A percentile compares a stretch with the other conserved stretches of the same genome.
Evolutionary conservation across 2,329 filamentous ascomycete species (phyloP).

Genomic region (Colletotrichum sp.): DNA sequence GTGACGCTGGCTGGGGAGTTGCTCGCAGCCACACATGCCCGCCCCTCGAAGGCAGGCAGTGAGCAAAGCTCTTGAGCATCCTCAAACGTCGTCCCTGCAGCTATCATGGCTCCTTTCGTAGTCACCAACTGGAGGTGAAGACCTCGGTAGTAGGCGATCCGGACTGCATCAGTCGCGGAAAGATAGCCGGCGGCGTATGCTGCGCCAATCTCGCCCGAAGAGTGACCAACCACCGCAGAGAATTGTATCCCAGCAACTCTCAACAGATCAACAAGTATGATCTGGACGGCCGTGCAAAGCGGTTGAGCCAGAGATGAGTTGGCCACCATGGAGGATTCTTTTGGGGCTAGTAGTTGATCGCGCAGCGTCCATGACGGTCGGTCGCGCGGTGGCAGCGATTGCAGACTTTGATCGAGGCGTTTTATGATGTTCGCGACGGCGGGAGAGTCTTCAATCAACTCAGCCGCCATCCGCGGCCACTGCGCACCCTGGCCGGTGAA

Average conservation of each 20-base stretch:
- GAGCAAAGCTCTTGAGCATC: slow-evolving; percentile 14
- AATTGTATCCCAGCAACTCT: slow-evolving; percentile 35
- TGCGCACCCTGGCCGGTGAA: slow-evolving; percentile 39
- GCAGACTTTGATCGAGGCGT: slow-evolving; percentile 25
- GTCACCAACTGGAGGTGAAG: neutral
- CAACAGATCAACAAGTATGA: slow-evolving; percentile 30
- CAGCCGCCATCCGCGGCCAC: slow-evolving; percentile 28
- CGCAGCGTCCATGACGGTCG: slow-evolving; percentile 29
- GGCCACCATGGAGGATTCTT: slow-evolving; percentile 15
- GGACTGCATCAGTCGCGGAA: slow-evolving; percentile 24
- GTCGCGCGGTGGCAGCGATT: slow-evolving; percentile 22
- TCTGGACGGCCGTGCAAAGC: slow-evolving; percentile 33
- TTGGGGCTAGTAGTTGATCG: slow-evolving; percentile 24
- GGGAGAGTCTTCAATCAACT: slow-evolving; percentile 13
- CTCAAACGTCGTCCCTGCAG: slow-evolving; percentile 21
- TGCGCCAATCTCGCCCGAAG: slow-evolving; percentile 54
- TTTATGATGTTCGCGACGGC: slow-evolving; percentile 15
- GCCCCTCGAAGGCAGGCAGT: slow-evolving; percentile 16
- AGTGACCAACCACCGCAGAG: slow-evolving; percentile 49
- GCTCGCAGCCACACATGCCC: slow-evolving; percentile 24
- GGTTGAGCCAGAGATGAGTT: slow-evolving; percentile 33
- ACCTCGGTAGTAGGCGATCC: slow-evolving; percentile 25
- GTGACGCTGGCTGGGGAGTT: slow-evolving; percentile 28
- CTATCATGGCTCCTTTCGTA: slow-evolving; percentile 28
- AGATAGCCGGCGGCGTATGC: slow-evolving; percentile 54